phyloP scores from a whole-genome alignment of 2,329 filamentous ascomycete genomes.

The Neonectria ditissima region DNA sequence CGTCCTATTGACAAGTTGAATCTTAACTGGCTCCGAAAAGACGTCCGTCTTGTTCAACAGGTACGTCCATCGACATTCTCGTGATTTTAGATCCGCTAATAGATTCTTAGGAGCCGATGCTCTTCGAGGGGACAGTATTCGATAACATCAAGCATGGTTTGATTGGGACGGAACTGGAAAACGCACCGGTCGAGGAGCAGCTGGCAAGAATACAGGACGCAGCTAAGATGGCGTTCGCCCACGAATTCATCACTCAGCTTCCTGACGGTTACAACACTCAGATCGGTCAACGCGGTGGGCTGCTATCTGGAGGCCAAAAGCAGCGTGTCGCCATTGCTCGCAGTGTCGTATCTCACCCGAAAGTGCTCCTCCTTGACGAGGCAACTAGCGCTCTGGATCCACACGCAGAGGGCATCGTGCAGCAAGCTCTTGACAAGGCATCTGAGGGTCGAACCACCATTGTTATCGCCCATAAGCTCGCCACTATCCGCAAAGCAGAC shows the following conservation, averaged over 20 bases:
- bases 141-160: slow-evolving; percentile 67
- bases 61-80: not conserved
- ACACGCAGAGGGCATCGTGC: slow-evolving; percentile 60
- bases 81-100: not conserved
- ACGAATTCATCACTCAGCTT: slow-evolving; percentile 62
- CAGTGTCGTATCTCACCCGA: slow-evolving; percentile 70
- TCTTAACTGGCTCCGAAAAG: slow-evolving; percentile 54
- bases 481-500: slow-evolving; percentile 48
- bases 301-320: slow-evolving; percentile 74
- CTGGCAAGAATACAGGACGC: slow-evolving; percentile 58
- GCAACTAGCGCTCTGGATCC: slow-evolving; percentile 68
- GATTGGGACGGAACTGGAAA: slow-evolving; percentile 54
- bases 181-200: slow-evolving; percentile 55
- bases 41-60: slow-evolving; percentile 54
- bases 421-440: slow-evolving; percentile 64
- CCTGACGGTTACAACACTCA: slow-evolving; percentile 64
- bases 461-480: slow-evolving; percentile 71
- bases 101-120: slow-evolving; percentile 53
- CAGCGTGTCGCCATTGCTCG: slow-evolving; percentile 75
- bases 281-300: slow-evolving; percentile 72
- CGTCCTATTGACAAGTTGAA: slow-evolving; percentile 50
- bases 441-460: slow-evolving; percentile 70
- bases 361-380: slow-evolving; percentile 74
- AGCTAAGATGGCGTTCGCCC: slow-evolving; percentile 61
- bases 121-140: slow-evolving; percentile 62